These are phyloP conservation scores for Carex kokanica DNA, from an alignment of 176 grass and related monocot genomes.

Conservation along the genomic window DNA sequence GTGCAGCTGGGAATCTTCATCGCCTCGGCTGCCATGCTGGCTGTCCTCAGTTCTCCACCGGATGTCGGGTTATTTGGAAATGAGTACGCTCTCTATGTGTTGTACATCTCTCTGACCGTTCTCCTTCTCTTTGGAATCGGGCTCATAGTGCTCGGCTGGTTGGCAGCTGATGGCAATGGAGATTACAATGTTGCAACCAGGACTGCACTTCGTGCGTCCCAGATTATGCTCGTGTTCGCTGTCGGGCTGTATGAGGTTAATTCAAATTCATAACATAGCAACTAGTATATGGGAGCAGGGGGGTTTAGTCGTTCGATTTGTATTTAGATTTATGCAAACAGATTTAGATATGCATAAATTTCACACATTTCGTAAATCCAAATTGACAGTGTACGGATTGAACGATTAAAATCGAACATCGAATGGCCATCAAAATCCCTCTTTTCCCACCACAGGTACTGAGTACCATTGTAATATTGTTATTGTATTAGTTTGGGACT, in stretches of 20 bases:
- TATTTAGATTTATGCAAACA: no score
- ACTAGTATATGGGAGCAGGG: not conserved
- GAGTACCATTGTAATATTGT: no score
- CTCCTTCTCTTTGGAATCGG: not conserved
- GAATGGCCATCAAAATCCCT: no score
- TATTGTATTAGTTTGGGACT: no score
- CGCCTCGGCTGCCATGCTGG: not conserved
- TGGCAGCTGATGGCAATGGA: not conserved
- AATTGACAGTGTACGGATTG: no score
- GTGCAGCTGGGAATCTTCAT: not conserved
- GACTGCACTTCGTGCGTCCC: not conserved
- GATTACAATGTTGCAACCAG: not conserved
- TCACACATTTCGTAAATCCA: no score
- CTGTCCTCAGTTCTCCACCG: not conserved
- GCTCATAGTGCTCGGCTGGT: not conserved
- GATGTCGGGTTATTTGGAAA: not conserved
- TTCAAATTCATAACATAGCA: not conserved
- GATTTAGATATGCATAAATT: no score
- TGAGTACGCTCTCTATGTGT: not conserved
- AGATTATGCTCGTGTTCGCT: not conserved
- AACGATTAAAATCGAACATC: no score
- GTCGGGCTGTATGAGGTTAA: not conserved
- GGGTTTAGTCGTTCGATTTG: no score
- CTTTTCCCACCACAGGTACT: no score
- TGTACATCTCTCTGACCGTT: not conserved